Evolutionary conservation across 2,329 filamentous ascomycete species (phyloP), one percentile per base, ranked within the genome.

Genomic region (Aureobasidium sp.): DNA sequence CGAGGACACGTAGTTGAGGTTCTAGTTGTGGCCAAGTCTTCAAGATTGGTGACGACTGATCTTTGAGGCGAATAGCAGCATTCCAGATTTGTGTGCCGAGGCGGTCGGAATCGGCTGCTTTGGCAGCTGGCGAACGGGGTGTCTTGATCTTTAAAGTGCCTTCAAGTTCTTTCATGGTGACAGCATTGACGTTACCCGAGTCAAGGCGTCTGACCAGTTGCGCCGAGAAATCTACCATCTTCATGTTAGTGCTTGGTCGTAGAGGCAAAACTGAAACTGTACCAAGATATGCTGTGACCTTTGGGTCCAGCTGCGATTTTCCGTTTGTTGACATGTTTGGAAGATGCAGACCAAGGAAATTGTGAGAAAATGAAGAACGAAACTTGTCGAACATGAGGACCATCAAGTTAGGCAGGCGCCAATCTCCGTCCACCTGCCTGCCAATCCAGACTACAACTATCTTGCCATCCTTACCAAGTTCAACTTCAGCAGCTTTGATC

Each of bases 51-150:
- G 57, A 49, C 3, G 45, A 60, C 15, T 64, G 55, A 4, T 65
- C 67, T 20, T 69, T 44, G 39, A 84, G 69, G 29, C 81, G 79
- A 1, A 85, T 84, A 44, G 84, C 85, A 6, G 81, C 70, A 66
- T 91, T 91, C 88, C 87, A 91, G 8, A 91, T 74, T 27, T 77
- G 75, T 0, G 82, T 80, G 61, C 83, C 88, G 7, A 77, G 67
- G 5, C 67, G 71, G 64, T 89, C 86, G 3, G 90, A 74, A 5
- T 82, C 78, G 27, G 75, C 72, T 45, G 77, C 75, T 59, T 72
- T 77, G 4, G 72, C 66, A 5, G 69, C 22, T 7, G 44, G 44
- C 15, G 66, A 48, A 14, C 65, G 61, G 2, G 67, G 63, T 14
- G 67, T 65, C 0, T 63, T 59, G 5, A 64, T 62, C 44, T 61